Evolutionary conservation across 78 protist species (phyloP).

Genomic region (Corallochytrium limacisporum): DNA sequence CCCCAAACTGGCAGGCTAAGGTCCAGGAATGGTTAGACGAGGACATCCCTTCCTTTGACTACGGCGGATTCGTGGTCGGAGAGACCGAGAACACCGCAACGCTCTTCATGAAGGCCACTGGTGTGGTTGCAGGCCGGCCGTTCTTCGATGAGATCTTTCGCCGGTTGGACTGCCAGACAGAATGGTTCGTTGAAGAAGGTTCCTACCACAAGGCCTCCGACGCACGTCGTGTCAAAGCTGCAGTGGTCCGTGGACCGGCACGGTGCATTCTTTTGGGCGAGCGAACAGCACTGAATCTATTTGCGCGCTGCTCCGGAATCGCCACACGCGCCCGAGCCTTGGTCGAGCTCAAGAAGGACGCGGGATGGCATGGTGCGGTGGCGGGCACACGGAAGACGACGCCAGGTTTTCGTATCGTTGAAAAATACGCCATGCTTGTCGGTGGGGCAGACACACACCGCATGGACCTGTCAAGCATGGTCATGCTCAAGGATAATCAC

Average conservation of each 20-base stretch:
- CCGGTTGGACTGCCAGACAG: slow-evolving; percentile 35
- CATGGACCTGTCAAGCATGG: slow-evolving; percentile 73
- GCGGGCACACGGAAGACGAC: slow-evolving; percentile 91
- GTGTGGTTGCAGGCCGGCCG: slow-evolving; percentile 68
- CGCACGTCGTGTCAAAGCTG: slow-evolving; percentile 21
- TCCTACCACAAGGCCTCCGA: background rate
- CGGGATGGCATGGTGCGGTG: slow-evolving; percentile 13
- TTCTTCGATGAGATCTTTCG: slow-evolving; percentile 60
- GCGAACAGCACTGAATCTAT: slow-evolving; percentile 67
- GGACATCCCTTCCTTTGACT: slow-evolving; percentile 83
- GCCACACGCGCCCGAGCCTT: slow-evolving; percentile 39
- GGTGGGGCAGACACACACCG: slow-evolving; percentile 86
- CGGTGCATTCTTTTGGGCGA: slow-evolving; percentile 69
- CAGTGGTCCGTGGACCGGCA: slow-evolving; percentile 55
- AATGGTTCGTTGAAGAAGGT: background rate
- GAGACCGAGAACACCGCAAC: background rate
- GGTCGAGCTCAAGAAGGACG: background rate
- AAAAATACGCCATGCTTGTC: slow-evolving; percentile 71
- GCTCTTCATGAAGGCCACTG: slow-evolving; percentile 24
- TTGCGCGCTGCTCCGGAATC: slow-evolving; percentile 65
- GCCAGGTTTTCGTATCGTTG: slow-evolving; percentile 75
- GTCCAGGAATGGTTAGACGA: slow-evolving; percentile 18
- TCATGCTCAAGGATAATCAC: slow-evolving; percentile 84
- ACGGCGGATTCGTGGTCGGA: slow-evolving; percentile 79
- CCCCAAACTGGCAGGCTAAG: slow-evolving; percentile 3